Evolutionary conservation across 179 eudicot species (phyloP), one percentile per base, ranked within the genome.

Genomic region (Sideroxylon spinosum): DNA sequence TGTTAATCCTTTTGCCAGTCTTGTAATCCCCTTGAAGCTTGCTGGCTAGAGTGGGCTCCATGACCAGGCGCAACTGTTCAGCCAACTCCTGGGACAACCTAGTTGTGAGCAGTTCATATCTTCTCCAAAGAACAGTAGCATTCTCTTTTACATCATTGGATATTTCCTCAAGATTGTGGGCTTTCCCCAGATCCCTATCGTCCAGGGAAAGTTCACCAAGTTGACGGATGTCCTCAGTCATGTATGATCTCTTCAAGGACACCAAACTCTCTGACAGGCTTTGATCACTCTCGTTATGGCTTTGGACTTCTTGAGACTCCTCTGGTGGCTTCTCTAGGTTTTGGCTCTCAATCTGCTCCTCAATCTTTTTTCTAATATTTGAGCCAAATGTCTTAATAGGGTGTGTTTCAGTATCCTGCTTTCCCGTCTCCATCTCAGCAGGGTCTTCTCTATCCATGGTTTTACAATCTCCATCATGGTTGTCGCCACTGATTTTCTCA

Each of bases 1-100:
- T 94, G 85, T 96, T 96, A 81, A 96, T 96, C 86, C 99, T 86
- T 87, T 96, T 96, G 72, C 99, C 99, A 75, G 99, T 96, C 81
- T 86, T 89, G 88, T 92, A 96, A 89, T 96, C 99, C 57, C 99
- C 99, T 81, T 90, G 95, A 16, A 96, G 99, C 87, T 91, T 96
- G 92, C 96, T 94, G 74, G 99, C 99, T 77, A 90, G 82, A 32
- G 99, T 96, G 66, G 98, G 99, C 76, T 96, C 98, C 98, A 96
- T 91, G 57, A 94, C 92, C 62, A 96, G 83, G 68, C 99, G 98
- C 82, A 96, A 82, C 84, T 96, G 98, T 87, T 96, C 98, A 64
- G 98, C 93, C 85, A 96, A 85, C 88, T 94, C 99, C 79, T 94
- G 99, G 44, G 98, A 96, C 82, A 94, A 82, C 84, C 97, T 92